A percentile compares a stretch with the other conserved stretches of the same genome.
phyloP scores from a whole-genome alignment of 2,329 filamentous ascomycete genomes.

The Calonectria montana region DNA sequence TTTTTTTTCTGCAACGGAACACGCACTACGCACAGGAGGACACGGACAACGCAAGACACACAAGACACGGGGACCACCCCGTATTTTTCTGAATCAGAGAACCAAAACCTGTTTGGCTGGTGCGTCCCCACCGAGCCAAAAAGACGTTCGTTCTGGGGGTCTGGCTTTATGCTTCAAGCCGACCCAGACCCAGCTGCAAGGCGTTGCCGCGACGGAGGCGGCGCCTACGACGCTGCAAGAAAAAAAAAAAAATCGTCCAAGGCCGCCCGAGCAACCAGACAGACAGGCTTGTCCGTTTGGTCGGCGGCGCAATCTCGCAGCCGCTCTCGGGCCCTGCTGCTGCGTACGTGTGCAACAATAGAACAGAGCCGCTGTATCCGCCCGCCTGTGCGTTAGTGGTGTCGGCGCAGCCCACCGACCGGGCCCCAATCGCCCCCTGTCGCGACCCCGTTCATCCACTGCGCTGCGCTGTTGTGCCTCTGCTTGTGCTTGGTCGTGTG shows the following conservation, averaged over 20 bases:
- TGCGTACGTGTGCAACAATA: constrained; percentile 1
- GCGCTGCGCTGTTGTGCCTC: background rate
- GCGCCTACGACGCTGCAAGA: background rate
- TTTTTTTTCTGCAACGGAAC: constrained; percentile 6
- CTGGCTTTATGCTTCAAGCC: background rate
- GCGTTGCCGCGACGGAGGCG: background rate
- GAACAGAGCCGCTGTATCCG: constrained; percentile 5
- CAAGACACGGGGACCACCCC: background rate
- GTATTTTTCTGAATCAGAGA: background rate
- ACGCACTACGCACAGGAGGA: constrained; percentile 4
- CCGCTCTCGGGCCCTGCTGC: constrained; percentile 1
- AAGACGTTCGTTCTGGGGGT: background rate
- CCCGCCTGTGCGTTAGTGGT: constrained; percentile 1
- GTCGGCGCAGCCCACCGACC: background rate
- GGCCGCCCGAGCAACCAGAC: background rate
- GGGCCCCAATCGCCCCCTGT: background rate
- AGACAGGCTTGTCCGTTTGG: background rate
- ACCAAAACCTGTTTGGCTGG: background rate
- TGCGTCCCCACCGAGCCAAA: background rate
- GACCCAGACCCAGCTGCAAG: background rate
- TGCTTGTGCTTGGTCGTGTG: constrained; percentile 3
- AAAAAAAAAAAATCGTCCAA: background rate
- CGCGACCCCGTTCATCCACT: background rate
- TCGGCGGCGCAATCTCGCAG: background rate
- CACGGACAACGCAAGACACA: constrained; percentile 5